A percentile compares a stretch with the other conserved stretches of the same genome.
These are phyloP conservation scores for Dictyostelium discoideum DNA, from an alignment of 78 protist species.

Conservation along the genomic window dicty_2.7 NC_007091.3:4425001-4425500, in stretches of 20 bases:
- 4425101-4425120: constrained; percentile 40
- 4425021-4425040: constrained; percentile 80
- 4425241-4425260: too few relatives aligned
- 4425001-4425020: constrained; percentile 74
- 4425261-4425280: too few relatives aligned
- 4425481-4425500: constrained; percentile 6
- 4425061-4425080: constrained; percentile 82
- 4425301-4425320: too few relatives aligned
- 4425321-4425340: too few relatives aligned
- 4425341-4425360: neutral
- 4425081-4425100: constrained; percentile 80
- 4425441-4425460: constrained; percentile 81
- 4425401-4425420: constrained; percentile 77
- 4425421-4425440: constrained; percentile 87
- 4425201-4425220: too few relatives aligned
- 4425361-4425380: constrained; percentile 82
- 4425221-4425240: too few relatives aligned
- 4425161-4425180: neutral
- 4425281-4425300: too few relatives aligned
- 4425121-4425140: neutral
- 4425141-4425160: neutral
- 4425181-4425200: neutral
- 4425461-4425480: constrained; percentile 63
- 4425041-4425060: constrained; percentile 72
- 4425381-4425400: constrained; percentile 84